Conservation (phyloP, 2,329 filamentous ascomycete genomes). For the Bipolaris oryzae region DNA sequence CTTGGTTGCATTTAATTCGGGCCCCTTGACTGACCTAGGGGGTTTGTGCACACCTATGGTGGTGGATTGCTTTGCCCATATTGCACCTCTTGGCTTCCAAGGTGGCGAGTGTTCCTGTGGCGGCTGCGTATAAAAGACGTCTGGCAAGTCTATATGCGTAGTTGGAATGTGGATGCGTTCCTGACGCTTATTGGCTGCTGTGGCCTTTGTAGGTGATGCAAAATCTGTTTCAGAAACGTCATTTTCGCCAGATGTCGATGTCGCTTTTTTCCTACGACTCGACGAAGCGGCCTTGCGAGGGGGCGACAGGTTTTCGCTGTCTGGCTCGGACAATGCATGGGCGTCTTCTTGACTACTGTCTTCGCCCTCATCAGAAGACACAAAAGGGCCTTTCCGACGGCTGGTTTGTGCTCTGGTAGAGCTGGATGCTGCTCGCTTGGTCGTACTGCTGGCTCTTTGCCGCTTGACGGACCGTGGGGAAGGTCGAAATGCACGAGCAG, state of each 20-base stretch:
- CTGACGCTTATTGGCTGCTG: conserved; percentile 44
- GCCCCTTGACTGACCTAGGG: conserved; percentile 20
- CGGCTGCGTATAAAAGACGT: conserved; percentile 53
- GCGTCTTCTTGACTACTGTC: conserved; percentile 18
- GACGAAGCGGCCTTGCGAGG: conserved; percentile 12
- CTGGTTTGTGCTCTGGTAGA: conserved; percentile 26
- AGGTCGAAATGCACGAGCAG: conserved; percentile 39
- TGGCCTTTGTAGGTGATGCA: conserved; percentile 30
- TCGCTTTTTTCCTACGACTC: conserved; percentile 22
- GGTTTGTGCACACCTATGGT: conserved; percentile 37
- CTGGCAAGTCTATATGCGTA: conserved; percentile 48
- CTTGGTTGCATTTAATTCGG: conserved; percentile 28
- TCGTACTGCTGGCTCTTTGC: conserved; percentile 35
- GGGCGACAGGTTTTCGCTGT: conserved; percentile 17
- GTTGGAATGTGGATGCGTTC: conserved; percentile 54
- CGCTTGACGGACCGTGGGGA: conserved; percentile 48
- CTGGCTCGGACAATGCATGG: conserved; percentile 13
- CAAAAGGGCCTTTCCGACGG: conserved; percentile 29
- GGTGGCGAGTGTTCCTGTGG: conserved; percentile 51
- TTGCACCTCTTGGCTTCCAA: conserved; percentile 53
- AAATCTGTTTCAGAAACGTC: conserved; percentile 12
- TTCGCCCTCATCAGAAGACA: conserved; percentile 37
- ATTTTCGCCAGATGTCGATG: conserved; percentile 14
- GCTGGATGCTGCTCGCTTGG: conserved; percentile 32
- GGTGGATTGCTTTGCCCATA: conserved; percentile 54